These are phyloP conservation scores for Coriaria nepalensis DNA, from an alignment of 306 rosid genomes.

Conservation along the genomic window DNA sequence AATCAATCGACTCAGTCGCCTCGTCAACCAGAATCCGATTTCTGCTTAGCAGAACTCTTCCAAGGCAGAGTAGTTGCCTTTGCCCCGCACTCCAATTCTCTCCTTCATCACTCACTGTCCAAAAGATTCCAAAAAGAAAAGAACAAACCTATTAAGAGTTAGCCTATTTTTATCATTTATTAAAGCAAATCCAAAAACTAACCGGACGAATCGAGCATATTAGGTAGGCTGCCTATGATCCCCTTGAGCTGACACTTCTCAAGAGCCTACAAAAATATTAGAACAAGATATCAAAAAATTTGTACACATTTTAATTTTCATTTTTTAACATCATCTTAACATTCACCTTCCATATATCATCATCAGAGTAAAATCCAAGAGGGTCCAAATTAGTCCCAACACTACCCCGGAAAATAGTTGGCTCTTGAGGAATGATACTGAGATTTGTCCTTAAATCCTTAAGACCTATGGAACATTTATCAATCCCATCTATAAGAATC, in stretches of 20 bases:
- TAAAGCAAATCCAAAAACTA: conserved; percentile 5
- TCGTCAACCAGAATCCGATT: conserved; percentile 71
- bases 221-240: conserved; percentile 38
- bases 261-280: conserved; percentile 28
- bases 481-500: conserved; percentile 44
- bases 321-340: no score
- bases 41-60: conserved; percentile 61
- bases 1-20: conserved; percentile 76
- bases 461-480: conserved; percentile 57
- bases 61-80: conserved; percentile 55
- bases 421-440: conserved; percentile 77
- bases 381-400: conserved; percentile 73
- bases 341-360: conserved; percentile 64
- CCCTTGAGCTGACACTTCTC: conserved; percentile 71
- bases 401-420: conserved; percentile 75
- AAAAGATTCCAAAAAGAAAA: background rate
- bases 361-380: conserved; percentile 57
- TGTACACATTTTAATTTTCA: no score
- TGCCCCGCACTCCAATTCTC: conserved; percentile 68
- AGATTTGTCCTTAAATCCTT: conserved; percentile 63
- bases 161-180: background rate
- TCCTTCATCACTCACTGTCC: conserved; percentile 58
- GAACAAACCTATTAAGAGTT: background rate
- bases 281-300: background rate
- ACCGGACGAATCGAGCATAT: conserved; percentile 57